These are phyloP conservation scores for Tulasnella sp. DNA, from an alignment of 768 basidiomycete species.

Conservation along the genomic window DNA sequence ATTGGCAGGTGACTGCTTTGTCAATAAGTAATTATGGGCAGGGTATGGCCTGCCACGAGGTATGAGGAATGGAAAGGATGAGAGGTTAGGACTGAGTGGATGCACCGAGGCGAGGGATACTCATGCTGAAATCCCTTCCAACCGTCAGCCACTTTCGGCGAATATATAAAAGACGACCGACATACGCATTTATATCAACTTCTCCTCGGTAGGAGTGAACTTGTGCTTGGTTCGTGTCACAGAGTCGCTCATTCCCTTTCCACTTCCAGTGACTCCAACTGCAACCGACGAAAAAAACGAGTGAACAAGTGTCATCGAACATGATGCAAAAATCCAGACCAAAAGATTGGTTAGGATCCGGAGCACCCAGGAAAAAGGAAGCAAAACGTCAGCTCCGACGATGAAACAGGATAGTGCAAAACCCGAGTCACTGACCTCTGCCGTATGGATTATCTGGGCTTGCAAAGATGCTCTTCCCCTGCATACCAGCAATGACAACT, in stretches of 20 bases:
- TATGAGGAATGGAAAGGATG: neutral
- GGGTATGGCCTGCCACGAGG: neutral
- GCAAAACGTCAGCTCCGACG: conserved; percentile 33
- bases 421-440: conserved; percentile 57
- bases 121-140: neutral
- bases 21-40: neutral
- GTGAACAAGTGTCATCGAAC: conserved; percentile 31
- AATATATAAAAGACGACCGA: neutral
- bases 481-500: conserved; percentile 82
- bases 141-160: neutral
- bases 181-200: neutral
- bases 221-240: conserved; percentile 74
- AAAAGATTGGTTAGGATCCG: conserved; percentile 24
- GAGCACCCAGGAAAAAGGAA: conserved; percentile 19
- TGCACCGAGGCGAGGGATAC: neutral
- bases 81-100: neutral
- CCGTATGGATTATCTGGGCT: conserved; percentile 91
- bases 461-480: conserved; percentile 92
- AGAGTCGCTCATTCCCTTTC: conserved; percentile 84
- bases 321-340: conserved; percentile 23
- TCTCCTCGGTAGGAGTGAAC: conserved; percentile 49
- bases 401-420: no score
- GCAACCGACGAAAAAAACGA: conserved; percentile 37
- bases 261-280: conserved; percentile 93
- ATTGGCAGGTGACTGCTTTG: neutral